Evolutionary conservation across 352 stramenopile species (phyloP).

Genomic region (Peronospora belbahrii): DNA sequence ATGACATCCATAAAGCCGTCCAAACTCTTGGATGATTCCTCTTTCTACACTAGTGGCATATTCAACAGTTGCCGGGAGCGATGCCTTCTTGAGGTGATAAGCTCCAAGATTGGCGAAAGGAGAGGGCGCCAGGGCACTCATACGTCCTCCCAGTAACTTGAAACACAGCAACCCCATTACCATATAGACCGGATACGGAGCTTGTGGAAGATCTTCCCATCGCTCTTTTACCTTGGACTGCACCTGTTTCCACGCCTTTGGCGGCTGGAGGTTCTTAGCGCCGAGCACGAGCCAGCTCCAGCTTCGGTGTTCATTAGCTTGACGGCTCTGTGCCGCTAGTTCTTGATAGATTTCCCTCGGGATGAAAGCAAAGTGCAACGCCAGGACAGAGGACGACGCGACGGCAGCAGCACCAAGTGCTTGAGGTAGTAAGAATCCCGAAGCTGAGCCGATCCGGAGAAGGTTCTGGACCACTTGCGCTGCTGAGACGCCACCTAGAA

Average conservation of each 20-base stretch:
- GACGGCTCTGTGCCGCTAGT: slow-evolving; percentile 16
- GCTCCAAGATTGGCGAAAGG: slow-evolving; percentile 66
- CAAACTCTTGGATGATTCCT: slow-evolving; percentile 72
- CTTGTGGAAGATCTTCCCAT: slow-evolving; percentile 30
- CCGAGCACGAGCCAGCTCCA: slow-evolving; percentile 25
- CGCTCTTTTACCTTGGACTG: slow-evolving; percentile 27
- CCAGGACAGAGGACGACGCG: slow-evolving; percentile 35
- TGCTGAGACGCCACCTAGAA: slow-evolving; percentile 34
- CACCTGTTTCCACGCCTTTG: slow-evolving; percentile 19
- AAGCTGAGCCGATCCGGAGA: slow-evolving; percentile 38
- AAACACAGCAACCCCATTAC: slow-evolving; percentile 72
- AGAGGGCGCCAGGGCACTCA: slow-evolving; percentile 66
- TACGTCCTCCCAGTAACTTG: slow-evolving; percentile 60
- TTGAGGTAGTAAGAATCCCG: slow-evolving; percentile 33
- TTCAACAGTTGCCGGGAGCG: slow-evolving; percentile 59
- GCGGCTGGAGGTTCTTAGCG: slow-evolving; percentile 12
- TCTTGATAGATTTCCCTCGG: slow-evolving; percentile 37
- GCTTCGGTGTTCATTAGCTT: slow-evolving; percentile 5
- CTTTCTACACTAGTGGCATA: slow-evolving; percentile 61
- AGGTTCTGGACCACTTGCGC: slow-evolving; percentile 43
- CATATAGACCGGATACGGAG: slow-evolving; percentile 59
- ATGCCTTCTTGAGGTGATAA: slow-evolving; percentile 72
- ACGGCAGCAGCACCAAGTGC: slow-evolving; percentile 35
- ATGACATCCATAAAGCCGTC: slow-evolving; percentile 72
- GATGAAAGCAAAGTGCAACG: slow-evolving; percentile 45